Evolutionary conservation across 2,329 filamentous ascomycete species (phyloP).

Genomic region (Dothistroma septosporum): DNA sequence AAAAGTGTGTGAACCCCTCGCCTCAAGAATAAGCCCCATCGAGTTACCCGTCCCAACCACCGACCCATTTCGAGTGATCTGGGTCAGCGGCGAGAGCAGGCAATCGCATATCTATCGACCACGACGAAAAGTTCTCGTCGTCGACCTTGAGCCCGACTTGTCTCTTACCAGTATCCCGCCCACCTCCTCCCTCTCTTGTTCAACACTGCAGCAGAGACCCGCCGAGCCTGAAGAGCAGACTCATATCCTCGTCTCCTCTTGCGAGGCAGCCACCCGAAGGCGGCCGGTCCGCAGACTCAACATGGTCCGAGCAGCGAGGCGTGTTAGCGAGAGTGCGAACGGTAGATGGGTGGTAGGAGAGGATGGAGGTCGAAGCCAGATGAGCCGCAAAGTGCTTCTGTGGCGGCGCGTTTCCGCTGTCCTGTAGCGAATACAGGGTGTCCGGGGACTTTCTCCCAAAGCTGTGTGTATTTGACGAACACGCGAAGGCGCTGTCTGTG

Average conservation of each 20-base stretch:
- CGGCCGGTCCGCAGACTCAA: constrained; percentile 46
- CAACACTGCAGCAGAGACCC: constrained; percentile 33
- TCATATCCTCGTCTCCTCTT: constrained; percentile 77
- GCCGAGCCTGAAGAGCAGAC: constrained; percentile 57
- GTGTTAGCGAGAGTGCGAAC: constrained; percentile 46
- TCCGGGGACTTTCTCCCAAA: constrained; percentile 99
- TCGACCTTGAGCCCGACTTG: constrained; percentile 45
- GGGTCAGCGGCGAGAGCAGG: constrained; percentile 35
- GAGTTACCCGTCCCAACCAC: constrained; percentile 69
- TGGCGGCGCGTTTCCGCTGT: constrained; percentile 99
- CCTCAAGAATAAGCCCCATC: constrained; percentile 99
- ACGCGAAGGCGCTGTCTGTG: constrained; percentile 59
- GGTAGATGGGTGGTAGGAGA: constrained; percentile 49
- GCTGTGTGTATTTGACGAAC: constrained; percentile 50
- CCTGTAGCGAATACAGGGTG: constrained; percentile 57
- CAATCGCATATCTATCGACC: constrained; percentile 99
- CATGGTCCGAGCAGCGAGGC: constrained; percentile 36
- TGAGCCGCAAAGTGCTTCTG: constrained; percentile 90
- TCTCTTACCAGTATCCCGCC: constrained; percentile 34
- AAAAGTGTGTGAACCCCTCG: constrained; percentile 66
- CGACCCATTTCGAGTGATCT: constrained; percentile 27
- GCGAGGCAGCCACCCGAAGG: constrained; percentile 26
- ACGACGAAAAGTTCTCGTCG: constrained; percentile 74
- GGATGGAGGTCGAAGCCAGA: constrained; percentile 55
- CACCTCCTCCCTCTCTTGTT: constrained; percentile 35